Conservation (phyloP, 192 early-diverging fungal species). For the Rhizoclosmatium sp. region DNA sequence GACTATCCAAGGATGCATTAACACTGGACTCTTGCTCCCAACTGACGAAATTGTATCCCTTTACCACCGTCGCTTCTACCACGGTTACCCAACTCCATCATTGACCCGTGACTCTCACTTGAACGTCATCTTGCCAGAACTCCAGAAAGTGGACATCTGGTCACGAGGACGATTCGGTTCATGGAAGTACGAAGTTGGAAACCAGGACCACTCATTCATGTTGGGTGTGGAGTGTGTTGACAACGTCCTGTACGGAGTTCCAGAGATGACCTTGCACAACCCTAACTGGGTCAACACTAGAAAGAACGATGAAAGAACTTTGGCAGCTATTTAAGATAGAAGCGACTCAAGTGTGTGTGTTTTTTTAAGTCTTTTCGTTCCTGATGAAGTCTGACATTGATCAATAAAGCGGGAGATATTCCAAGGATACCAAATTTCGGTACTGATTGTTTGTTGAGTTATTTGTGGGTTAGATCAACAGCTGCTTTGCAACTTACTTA, state of each 20-base stretch:
- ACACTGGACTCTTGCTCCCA: slow-evolving; percentile 38
- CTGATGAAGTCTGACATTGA: too few species aligned
- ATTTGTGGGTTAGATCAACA: too few species aligned
- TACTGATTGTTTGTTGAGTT: too few species aligned
- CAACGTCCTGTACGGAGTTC: slow-evolving; percentile 44
- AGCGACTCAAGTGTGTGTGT: too few species aligned
- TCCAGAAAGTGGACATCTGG: slow-evolving; percentile 40
- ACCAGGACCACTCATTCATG: slow-evolving; percentile 54
- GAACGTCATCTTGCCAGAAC: slow-evolving; percentile 28
- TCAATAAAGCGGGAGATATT: too few species aligned
- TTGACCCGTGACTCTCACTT: slow-evolving; percentile 43
- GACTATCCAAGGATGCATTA: slow-evolving; percentile 46
- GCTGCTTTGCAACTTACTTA: too few species aligned
- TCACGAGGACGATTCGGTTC: slow-evolving; percentile 47
- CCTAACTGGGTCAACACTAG: slow-evolving; percentile 46
- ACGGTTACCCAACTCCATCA: slow-evolving; percentile 47
- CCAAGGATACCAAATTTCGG: too few species aligned
- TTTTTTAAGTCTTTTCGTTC: too few species aligned
- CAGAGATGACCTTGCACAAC: slow-evolving; percentile 44
- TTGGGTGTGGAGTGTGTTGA: slow-evolving; percentile 44
- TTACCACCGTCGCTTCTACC: slow-evolving; percentile 41
- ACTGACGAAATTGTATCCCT: slow-evolving; percentile 46
- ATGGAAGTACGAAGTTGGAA: slow-evolving; percentile 51
- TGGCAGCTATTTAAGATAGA: background rate
- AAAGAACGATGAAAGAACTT: slow-evolving; percentile 40